These are phyloP conservation scores for Hypholoma sublateritium DNA, from an alignment of 768 basidiomycete species.

Conservation along the genomic window DNA sequence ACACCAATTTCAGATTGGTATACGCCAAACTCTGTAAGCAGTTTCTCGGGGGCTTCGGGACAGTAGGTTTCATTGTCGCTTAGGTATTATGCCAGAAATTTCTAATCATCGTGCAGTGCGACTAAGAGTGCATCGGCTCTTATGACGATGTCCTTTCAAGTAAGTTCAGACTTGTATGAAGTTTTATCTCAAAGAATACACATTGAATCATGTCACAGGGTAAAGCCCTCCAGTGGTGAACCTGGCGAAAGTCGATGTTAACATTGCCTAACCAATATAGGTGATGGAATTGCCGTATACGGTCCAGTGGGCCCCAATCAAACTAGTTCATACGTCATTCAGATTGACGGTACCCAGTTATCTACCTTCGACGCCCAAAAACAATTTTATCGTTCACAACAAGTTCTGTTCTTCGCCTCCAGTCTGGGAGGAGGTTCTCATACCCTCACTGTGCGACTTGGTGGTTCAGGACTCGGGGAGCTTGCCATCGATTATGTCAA, in stretches of 20 bases:
- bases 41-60: slow-evolving; percentile 43
- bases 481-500: slow-evolving; percentile 23
- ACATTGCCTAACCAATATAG: slow-evolving; percentile 15
- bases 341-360: slow-evolving; percentile 5
- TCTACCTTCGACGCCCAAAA: slow-evolving; percentile 11
- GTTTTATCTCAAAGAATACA: neutral
- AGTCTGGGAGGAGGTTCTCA: slow-evolving; percentile 19
- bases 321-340: slow-evolving; percentile 1
- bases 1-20: slow-evolving; percentile 31
- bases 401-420: slow-evolving; percentile 16
- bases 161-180: neutral
- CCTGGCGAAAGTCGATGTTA: neutral
- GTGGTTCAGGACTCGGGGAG: neutral
- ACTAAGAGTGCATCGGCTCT: neutral
- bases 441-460: slow-evolving; percentile 2
- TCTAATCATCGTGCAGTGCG: neutral
- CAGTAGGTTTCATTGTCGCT: slow-evolving; percentile 31
- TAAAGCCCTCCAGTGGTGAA: neutral
- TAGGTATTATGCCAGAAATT: neutral
- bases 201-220: neutral
- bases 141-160: neutral
- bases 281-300: slow-evolving; percentile 29
- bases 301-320: slow-evolving; percentile 1
- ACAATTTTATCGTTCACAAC: slow-evolving; percentile 12
- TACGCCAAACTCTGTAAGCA: slow-evolving; percentile 28